phyloP scores from a whole-genome alignment of 73 alveolate genomes.

The Paramecium pentaurelia region DNA sequence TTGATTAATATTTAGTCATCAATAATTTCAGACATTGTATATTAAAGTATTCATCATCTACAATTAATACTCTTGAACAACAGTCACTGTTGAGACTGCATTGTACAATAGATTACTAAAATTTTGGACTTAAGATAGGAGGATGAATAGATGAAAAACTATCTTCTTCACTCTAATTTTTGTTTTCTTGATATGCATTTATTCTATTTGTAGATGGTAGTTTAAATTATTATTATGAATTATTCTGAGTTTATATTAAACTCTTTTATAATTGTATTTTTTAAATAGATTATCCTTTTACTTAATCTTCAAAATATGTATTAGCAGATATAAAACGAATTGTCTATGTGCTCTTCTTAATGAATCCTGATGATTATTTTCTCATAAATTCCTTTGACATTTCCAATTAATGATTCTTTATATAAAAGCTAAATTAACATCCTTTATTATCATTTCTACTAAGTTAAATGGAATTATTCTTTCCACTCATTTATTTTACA shows the following conservation, averaged over 20 bases:
- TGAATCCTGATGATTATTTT: neutral
- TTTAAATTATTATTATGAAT: neutral
- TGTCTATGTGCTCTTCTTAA: neutral
- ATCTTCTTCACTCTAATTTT: neutral
- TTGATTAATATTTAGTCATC: neutral
- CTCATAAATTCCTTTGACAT: neutral
- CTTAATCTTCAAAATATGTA: neutral
- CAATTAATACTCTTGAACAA: constrained; percentile 20
- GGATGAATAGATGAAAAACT: neutral
- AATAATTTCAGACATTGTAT: neutral
- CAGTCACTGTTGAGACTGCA: constrained; percentile 4
- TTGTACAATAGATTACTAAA: neutral
- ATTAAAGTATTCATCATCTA: constrained; percentile 45
- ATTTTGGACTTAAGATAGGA: neutral
- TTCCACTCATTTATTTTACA: constrained; percentile 6
- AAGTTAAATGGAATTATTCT: neutral
- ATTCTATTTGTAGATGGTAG: neutral
- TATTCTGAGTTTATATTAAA: neutral
- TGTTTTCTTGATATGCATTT: neutral
- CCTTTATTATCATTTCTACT: neutral
- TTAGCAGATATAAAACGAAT: neutral
- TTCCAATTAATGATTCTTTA: neutral
- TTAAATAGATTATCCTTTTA: neutral
- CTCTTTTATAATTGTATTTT: neutral
- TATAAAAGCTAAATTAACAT: neutral